phyloP scores from a whole-genome alignment of 805 yeast genomes.

The Wickerhamiella vanderwaltii region DNA sequence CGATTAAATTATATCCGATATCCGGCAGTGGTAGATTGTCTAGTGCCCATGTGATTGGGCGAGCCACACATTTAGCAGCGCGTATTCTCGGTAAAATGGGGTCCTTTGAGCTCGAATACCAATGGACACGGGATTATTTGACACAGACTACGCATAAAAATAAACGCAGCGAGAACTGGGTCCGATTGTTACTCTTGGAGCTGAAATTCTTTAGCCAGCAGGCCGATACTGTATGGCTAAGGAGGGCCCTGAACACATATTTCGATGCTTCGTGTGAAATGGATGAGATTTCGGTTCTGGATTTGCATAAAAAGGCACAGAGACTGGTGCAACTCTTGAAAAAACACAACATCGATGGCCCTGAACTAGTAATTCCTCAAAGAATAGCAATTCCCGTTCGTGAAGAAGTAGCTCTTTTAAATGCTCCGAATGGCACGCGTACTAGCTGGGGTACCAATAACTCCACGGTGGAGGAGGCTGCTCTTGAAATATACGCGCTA shows the following conservation, averaged over 20 bases:
- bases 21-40: slow-evolving; percentile 12
- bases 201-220: slow-evolving; percentile 18
- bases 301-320: slow-evolving; percentile 20
- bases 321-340: slow-evolving; percentile 16
- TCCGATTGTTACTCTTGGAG: slow-evolving; percentile 23
- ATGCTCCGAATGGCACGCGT: slow-evolving; percentile 3
- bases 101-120: slow-evolving; percentile 18
- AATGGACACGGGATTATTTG: slow-evolving; percentile 18
- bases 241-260: slow-evolving; percentile 22
- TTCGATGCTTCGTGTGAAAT: slow-evolving; percentile 20
- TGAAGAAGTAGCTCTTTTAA: background rate
- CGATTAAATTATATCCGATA: background rate
- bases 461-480: slow-evolving; percentile 27
- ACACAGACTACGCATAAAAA: slow-evolving; percentile 15
- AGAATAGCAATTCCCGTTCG: slow-evolving; percentile 5
- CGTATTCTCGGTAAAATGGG: slow-evolving; percentile 19
- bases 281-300: slow-evolving; percentile 18
- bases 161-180: slow-evolving; percentile 19
- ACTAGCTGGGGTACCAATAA: slow-evolving; percentile 16
- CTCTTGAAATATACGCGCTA: slow-evolving; percentile 23
- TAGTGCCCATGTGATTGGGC: slow-evolving; percentile 20
- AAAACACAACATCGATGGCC: slow-evolving; percentile 13
- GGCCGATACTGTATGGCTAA: slow-evolving; percentile 19
- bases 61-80: slow-evolving; percentile 18
- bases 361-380: background rate